Base-by-base conservation (phyloP, 139 green algal genomes). In the Monoraphidium neglectum region DNA sequence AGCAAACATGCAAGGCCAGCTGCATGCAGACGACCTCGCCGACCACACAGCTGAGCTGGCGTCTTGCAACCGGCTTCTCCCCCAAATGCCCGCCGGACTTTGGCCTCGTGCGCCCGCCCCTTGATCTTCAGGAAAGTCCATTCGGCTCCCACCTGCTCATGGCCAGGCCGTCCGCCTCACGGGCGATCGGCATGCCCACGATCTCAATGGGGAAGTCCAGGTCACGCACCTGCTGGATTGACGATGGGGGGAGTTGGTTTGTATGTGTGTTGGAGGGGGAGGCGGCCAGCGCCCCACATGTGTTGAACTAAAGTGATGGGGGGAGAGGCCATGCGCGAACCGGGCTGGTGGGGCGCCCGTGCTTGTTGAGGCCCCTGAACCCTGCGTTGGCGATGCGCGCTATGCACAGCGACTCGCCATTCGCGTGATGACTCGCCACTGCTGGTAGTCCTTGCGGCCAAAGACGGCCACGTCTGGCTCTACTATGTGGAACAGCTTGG, bases 401-500 rank as follows among this genome's bases (percentile, higher is more conserved):
- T n/a, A n/a, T n/a, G n/a, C n/a, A n/a, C n/a, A n/a, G n/a, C n/a
- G n/a, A n/a, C n/a, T n/a, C n/a, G 89, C 90, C 92, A 99, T 97
- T 54, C 89, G 85, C 32, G 78, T 74, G 40, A 99, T 92, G 24
- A 99, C 69, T 8, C 89, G 82, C 87, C 78, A 94, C 86, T 99
- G 97, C 89, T 99, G 97, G 85, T 96, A 99, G 86, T 99, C 97
- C 85, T 98, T 84, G 60, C 82, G 83, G 23, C 97, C 96, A 81
- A 99, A 99, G 60, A 98, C 87, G 1, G 95, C 95, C 37, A 97
- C 87, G 63, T 99, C 96, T 2, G 94, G 94, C 81, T 97, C 91
- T 16, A 97, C 89, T 68, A 99, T 97, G 85, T 99, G 88, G 76
- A 99, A 98, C 38, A 99, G 87, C 89, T 99, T 99, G 54, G 86